phyloP scores from a whole-genome alignment of 108 stramenopile species.

The Cyclotella kingstonii region DNA sequence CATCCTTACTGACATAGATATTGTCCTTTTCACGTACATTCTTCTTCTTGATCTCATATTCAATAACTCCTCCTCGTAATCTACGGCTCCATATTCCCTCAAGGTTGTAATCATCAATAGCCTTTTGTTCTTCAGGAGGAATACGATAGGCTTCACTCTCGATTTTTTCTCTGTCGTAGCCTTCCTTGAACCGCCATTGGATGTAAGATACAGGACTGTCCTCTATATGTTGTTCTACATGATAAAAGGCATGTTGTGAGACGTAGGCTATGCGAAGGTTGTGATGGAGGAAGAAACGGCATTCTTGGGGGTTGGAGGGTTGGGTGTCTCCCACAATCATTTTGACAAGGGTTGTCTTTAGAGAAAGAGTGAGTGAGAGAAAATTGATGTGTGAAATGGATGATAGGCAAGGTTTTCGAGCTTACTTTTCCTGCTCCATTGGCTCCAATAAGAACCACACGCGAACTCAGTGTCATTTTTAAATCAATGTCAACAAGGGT shows the following conservation, averaged over 20 bases:
- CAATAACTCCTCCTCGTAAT: conserved; percentile 79
- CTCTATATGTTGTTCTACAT: conserved; percentile 94
- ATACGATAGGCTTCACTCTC: conserved; percentile 86
- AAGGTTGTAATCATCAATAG: conserved; percentile 85
- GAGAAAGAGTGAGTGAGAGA: too few relatives aligned
- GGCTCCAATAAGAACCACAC: conserved; percentile 85
- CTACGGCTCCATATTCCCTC: conserved; percentile 96
- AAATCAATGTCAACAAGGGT: conserved; percentile 71
- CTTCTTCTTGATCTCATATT: conserved; percentile 94
- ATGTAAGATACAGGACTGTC: conserved; percentile 91
- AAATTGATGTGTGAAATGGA: background rate
- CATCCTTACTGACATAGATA: conserved; percentile 85
- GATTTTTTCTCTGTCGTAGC: conserved; percentile 86
- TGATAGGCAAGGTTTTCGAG: conserved; percentile 48
- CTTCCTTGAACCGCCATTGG: conserved; percentile 96
- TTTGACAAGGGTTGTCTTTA: conserved; percentile 89
- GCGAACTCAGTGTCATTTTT: conserved; percentile 88
- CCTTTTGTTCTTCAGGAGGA: conserved; percentile 88
- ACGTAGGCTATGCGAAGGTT: conserved; percentile 96
- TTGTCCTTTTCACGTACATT: conserved; percentile 90
- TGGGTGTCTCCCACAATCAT: conserved; percentile 92
- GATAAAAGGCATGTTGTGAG: conserved; percentile 94
- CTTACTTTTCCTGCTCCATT: conserved; percentile 63
- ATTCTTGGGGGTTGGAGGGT: conserved; percentile 71
- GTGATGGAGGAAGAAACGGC: conserved; percentile 85